These are phyloP conservation scores for Vaccinium myrtillus DNA, from an alignment of 148 eudicot species.

Conservation along the genomic window DNA sequence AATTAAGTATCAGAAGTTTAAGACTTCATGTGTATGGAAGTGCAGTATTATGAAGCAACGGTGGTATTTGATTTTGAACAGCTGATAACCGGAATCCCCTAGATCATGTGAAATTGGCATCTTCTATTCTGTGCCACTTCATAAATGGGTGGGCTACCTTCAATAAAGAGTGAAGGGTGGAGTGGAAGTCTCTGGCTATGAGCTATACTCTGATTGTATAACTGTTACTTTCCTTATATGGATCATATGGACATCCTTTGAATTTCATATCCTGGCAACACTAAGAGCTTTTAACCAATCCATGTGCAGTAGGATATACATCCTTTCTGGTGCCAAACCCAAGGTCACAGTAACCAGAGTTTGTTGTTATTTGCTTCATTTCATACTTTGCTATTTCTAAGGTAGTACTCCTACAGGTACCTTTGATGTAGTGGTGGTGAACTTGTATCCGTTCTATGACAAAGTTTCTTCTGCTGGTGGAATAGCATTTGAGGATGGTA, in stretches of 20 bases:
- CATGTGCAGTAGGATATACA: not conserved
- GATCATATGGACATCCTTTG: not conserved
- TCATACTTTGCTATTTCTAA: slow-evolving; percentile 13
- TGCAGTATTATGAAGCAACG: not conserved
- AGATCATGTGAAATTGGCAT: not conserved
- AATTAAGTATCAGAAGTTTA: not conserved
- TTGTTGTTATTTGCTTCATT: not conserved
- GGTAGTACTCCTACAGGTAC: slow-evolving; percentile 49
- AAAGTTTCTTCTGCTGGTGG: slow-evolving; percentile 73
- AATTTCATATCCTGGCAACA: not conserved
- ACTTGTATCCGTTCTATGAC: slow-evolving; percentile 94
- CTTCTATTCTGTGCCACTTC: not conserved
- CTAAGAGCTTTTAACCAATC: not conserved
- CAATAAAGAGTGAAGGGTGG: not conserved
- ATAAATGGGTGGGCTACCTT: not conserved
- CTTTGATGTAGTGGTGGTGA: slow-evolving; percentile 89
- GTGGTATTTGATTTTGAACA: not conserved
- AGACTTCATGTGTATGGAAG: not conserved
- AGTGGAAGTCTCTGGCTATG: not conserved
- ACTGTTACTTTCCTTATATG: not conserved
- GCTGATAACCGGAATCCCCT: not conserved
- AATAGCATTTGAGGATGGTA: slow-evolving; percentile 84
- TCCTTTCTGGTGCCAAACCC: not conserved
- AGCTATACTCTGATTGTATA: not conserved
- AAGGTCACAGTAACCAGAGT: not conserved